These are phyloP conservation scores for Ophiostoma fasciatum DNA, from an alignment of 2,329 filamentous ascomycete genomes.

Conservation along the genomic window DNA sequence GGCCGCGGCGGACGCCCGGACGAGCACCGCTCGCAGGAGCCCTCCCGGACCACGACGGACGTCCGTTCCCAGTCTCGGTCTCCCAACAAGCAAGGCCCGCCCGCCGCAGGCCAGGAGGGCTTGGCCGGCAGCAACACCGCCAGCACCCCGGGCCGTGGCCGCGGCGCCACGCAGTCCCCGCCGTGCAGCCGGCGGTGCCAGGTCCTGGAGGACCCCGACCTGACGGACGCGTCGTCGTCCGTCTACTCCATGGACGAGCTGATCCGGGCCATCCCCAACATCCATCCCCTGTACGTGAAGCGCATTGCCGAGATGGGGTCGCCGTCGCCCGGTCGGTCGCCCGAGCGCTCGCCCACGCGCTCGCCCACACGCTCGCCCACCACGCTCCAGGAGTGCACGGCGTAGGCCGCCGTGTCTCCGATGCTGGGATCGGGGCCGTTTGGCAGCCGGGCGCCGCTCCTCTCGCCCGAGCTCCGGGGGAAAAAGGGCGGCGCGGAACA, in stretches of 20 bases:
- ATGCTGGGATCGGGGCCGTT: conserved; percentile 2
- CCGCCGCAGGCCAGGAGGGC: too few species aligned
- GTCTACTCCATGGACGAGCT: conserved; percentile 19
- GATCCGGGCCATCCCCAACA: conserved; percentile 6
- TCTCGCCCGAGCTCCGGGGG: too few species aligned
- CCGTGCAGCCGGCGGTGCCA: background rate
- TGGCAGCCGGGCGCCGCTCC: background rate
- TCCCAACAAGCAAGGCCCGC: too few species aligned
- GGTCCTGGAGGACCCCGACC: conserved; percentile 1
- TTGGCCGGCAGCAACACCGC: too few species aligned
- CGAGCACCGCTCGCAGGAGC: too few species aligned
- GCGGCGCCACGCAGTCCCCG: background rate
- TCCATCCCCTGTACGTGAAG: conserved; percentile 17
- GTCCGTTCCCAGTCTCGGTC: too few species aligned
- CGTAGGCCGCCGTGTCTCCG: conserved; percentile 9
- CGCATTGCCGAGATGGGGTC: conserved; percentile 8
- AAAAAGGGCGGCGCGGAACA: too few species aligned
- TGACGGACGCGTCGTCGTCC: conserved; percentile 16
- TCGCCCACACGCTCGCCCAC: too few species aligned
- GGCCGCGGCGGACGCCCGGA: too few species aligned
- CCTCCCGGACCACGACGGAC: too few species aligned
- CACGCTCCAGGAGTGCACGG: conserved; percentile 10
- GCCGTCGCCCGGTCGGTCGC: background rate
- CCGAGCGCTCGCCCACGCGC: conserved; percentile 1
- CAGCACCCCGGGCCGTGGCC: too few species aligned